A percentile compares a stretch with the other conserved stretches of the same genome.
phyloP scores from a whole-genome alignment of 768 basidiomycete species.

The Fomitopsis pulvina region DNA sequence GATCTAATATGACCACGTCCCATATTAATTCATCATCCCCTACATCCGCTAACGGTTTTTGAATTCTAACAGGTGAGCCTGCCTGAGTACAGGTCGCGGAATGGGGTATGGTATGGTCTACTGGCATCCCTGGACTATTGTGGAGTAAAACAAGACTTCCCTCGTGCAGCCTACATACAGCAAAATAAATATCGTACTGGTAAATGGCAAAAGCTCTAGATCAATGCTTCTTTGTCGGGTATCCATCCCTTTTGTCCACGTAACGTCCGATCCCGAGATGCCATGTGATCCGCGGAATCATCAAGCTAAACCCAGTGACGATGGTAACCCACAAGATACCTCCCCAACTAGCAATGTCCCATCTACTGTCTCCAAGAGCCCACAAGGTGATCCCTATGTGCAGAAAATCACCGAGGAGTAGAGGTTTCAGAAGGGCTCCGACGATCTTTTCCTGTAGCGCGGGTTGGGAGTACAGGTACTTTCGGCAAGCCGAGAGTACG shows the following conservation, averaged over 20 bases:
- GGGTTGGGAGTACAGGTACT: constrained; percentile 49
- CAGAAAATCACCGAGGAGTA: constrained; percentile 61
- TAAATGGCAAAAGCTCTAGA: not conserved
- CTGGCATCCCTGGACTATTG: not conserved
- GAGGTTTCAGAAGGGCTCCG: constrained; percentile 54
- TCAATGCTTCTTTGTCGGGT: constrained; percentile 13
- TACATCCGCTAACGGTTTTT: not conserved
- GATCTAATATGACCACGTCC: constrained; percentile 81
- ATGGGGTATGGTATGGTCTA: not conserved
- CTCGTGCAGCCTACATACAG: not conserved
- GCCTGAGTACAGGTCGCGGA: not conserved
- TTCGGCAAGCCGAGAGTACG: constrained; percentile 54
- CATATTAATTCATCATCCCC: not conserved
- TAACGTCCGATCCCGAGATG: constrained; percentile 71
- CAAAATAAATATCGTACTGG: not conserved
- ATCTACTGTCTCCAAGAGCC: constrained; percentile 67
- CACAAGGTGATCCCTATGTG: constrained; percentile 67
- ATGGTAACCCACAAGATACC: constrained; percentile 67
- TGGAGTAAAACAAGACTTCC: not conserved
- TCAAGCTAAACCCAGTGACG: constrained; percentile 51
- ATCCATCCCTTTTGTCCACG: constrained; percentile 55
- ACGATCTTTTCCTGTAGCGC: constrained; percentile 71
- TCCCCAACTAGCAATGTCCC: constrained; percentile 56
- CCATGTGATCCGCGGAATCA: constrained; percentile 71
- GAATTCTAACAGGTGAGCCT: not conserved